Base-by-base conservation (phyloP, 768 basidiomycete genomes). In the Amanita pseudoporphyria region DNA sequence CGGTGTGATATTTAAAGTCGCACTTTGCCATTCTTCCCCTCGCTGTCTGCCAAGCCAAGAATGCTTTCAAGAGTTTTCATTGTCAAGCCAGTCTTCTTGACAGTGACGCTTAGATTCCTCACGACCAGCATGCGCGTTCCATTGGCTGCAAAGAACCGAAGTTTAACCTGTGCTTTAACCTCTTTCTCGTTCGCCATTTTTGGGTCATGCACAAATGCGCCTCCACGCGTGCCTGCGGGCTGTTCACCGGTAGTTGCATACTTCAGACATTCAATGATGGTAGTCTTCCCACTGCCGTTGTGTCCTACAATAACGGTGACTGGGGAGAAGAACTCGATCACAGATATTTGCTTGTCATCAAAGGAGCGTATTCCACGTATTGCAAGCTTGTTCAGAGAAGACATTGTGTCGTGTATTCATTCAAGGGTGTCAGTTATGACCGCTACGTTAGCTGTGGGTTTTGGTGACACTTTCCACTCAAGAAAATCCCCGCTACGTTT, bases 121-220 rank as follows among this genome's bases (percentile, higher is more conserved):
- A 85, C 82, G 46, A 84, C 93, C 33, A 92, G 71, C 93, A 98
- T 98, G 14, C 85, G 76, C 21, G 78, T 78, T n/a, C 86, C 81
- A 58, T 93, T 93, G 12, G 89, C 87, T 48, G 94, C 88, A 61
- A 78, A 73, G 67, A 99, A 99, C 18, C 95, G 79, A 32, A 99
- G 71, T 64, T 92, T 93, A 56, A 99, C 96, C 68, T 97, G 94
- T 2, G 96, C 96, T 68, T 95, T 97, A 58, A 99, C 95, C 62
- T 98, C 95, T 62, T 94, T 95, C 73, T 97, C 93, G 61, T 95
- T 94, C 6, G 96, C 96, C 82, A 99, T 95, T 74, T 96, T 96
- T 1, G 96, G 96, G 67, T 99, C 96, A 64, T 99, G 96, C 3
- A 99, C 70, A 66, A 98, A 99, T 0, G 96, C 96, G n/a, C 95